Evolutionary conservation across 306 rosid genomes (phyloP).

Genomic region (Sophora flavescens): DNA sequence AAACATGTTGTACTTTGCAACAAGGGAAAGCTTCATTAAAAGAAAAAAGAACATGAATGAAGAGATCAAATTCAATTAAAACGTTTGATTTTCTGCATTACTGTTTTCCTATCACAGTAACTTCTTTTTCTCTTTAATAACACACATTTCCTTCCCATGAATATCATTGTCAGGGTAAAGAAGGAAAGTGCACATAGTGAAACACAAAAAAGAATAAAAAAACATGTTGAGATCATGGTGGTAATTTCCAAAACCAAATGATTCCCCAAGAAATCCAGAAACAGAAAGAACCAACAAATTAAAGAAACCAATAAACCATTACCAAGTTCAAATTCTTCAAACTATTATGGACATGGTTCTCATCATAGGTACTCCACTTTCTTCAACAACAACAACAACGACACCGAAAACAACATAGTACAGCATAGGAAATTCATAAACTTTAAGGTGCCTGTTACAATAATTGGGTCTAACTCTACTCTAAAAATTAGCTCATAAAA

Average conservation of each 20-base stretch:
- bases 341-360: neutral
- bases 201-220: neutral
- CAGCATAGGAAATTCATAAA: slow-evolving; percentile 33
- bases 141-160: neutral
- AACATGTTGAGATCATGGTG: neutral
- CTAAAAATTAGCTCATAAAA: too few species aligned
- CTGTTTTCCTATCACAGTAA: neutral
- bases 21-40: neutral
- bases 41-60: neutral
- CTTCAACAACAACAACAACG: neutral
- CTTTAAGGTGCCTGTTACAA: slow-evolving; percentile 15
- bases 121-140: neutral
- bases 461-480: too few species aligned
- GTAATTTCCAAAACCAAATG: neutral
- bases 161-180: neutral
- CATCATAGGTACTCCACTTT: neutral
- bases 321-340: slow-evolving; percentile 8
- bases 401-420: neutral
- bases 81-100: slow-evolving; percentile 5
- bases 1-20: neutral
- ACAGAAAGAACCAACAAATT: neutral
- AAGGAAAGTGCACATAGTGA: neutral
- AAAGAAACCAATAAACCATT: neutral
- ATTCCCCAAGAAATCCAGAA: slow-evolving; percentile 2
- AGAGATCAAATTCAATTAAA: slow-evolving; percentile 17